Conservation (phyloP, 2,329 filamentous ascomycete genomes). For the Alternaria rosae region DNA sequence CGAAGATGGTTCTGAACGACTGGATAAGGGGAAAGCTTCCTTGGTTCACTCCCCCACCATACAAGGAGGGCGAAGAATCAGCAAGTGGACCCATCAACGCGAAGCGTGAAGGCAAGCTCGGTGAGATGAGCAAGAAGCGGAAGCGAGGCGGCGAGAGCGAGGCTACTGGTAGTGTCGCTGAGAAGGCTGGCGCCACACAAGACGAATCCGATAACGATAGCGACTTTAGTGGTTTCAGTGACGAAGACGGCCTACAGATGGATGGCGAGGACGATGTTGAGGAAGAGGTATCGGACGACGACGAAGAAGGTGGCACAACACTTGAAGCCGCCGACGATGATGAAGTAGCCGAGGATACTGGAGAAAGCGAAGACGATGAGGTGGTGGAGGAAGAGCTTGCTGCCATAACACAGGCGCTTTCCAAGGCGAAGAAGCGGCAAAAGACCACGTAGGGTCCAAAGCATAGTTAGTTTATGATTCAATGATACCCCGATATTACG, state of each 20-base stretch:
- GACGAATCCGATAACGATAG: constrained; percentile 27
- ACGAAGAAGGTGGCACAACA: constrained; percentile 23
- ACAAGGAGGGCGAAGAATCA: constrained; percentile 45
- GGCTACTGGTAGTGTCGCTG: constrained; percentile 31
- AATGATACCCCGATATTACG: constrained; percentile 36
- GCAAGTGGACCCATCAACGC: constrained; percentile 49
- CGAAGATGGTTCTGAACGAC: constrained; percentile 96
- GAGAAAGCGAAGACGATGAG: constrained; percentile 39
- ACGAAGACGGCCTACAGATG: constrained; percentile 28
- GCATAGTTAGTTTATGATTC: constrained; percentile 21
- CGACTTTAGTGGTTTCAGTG: constrained; percentile 46
- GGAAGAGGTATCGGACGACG: constrained; percentile 29
- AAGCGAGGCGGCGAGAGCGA: constrained; percentile 60
- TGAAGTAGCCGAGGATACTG: constrained; percentile 36
- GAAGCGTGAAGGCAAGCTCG: constrained; percentile 78
- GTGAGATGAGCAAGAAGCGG: constrained; percentile 83
- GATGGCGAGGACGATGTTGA: constrained; percentile 32
- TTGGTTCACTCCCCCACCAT: constrained; percentile 88
- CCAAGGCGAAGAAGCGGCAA: constrained; percentile 45
- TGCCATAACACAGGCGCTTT: constrained; percentile 44
- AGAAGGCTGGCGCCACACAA: constrained; percentile 18
- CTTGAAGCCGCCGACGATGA: constrained; percentile 23
- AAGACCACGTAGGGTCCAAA: constrained; percentile 21
- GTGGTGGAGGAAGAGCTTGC: constrained; percentile 44
- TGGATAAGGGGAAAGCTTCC: constrained; percentile 95